These are phyloP conservation scores for Tetrahymena malaccensis DNA, from an alignment of 73 alveolate species.

Conservation along the genomic window DNA sequence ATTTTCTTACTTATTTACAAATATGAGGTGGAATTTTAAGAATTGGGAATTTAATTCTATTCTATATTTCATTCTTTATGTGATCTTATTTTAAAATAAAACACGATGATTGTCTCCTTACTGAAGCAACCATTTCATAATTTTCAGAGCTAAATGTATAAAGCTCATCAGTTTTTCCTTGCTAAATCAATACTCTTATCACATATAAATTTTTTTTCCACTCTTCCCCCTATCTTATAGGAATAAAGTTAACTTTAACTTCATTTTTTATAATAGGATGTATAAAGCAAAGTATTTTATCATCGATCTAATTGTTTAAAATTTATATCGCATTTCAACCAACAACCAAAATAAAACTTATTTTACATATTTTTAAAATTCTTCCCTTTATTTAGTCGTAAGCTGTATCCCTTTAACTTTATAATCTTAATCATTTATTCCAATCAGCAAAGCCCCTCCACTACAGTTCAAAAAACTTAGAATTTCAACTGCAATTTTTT, in stretches of 20 bases:
- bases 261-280: background rate
- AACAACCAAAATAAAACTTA: background rate
- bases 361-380: background rate
- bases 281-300: background rate
- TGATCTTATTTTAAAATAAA: background rate
- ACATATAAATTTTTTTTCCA: background rate
- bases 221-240: background rate
- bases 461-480: background rate
- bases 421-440: background rate
- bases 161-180: background rate
- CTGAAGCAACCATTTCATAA: background rate
- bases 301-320: background rate
- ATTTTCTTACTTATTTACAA: background rate
- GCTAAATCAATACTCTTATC: background rate
- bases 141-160: background rate
- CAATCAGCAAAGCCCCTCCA: background rate
- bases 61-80: background rate
- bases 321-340: background rate
- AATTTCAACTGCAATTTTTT: background rate
- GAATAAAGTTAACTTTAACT: background rate
- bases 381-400: background rate
- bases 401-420: background rate
- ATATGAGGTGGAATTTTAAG: background rate
- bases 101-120: background rate
- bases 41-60: background rate